Percentiles rank a stretch among this genome's conserved stretches.
These are phyloP conservation scores for Eucalyptus cloeziana DNA, from an alignment of 345 rosid species.

Conservation along the genomic window DNA sequence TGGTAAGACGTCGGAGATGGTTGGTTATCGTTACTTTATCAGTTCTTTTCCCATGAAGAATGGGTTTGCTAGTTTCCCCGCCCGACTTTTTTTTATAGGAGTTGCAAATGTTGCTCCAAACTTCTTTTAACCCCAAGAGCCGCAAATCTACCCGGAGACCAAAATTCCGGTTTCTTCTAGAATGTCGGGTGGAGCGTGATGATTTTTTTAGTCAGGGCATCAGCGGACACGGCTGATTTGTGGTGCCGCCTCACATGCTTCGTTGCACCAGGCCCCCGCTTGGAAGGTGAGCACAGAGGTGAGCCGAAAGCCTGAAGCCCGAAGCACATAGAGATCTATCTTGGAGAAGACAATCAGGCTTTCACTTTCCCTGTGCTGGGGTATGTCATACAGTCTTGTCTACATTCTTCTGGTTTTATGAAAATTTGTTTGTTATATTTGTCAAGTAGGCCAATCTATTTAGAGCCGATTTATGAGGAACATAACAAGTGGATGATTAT, in stretches of 20 bases:
- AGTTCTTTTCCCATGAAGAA: neutral
- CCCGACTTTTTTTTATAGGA: neutral
- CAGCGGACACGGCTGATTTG: neutral
- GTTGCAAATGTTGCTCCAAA: neutral
- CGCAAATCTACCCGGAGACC: neutral
- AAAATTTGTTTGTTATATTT: neutral
- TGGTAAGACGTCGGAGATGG: neutral
- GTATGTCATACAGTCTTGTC: neutral
- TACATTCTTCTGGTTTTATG: neutral
- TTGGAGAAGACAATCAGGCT: no score
- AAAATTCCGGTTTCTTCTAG: neutral
- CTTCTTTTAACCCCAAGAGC: neutral
- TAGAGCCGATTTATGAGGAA: neutral
- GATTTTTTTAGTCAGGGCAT: neutral
- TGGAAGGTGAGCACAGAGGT: slow-evolving; percentile 3
- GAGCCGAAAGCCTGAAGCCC: neutral
- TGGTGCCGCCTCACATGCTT: slow-evolving; percentile 21
- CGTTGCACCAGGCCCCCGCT: neutral
- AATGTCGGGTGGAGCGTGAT: neutral
- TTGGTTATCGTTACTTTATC: neutral
- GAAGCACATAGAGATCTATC: no score
- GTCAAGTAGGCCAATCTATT: neutral
- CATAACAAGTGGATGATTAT: neutral
- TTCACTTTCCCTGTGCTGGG: slow-evolving; percentile 12
- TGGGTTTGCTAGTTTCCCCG: neutral